A percentile compares a stretch with the other conserved stretches of the same genome.
Conservation (phyloP, 768 basidiomycete species). For the Pleurotus platypus region DNA sequence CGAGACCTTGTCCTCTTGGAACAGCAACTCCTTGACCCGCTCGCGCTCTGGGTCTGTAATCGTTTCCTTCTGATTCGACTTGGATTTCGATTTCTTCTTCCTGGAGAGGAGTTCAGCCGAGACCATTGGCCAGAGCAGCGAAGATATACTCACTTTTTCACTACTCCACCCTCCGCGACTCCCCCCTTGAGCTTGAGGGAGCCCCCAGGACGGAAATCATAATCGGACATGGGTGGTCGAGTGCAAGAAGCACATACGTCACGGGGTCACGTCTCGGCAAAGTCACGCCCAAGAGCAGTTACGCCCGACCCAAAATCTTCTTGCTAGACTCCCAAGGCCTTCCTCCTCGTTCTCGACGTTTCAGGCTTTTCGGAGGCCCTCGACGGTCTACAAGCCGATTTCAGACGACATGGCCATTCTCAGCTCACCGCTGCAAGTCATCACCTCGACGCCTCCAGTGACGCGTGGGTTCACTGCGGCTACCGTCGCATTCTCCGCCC, state of each 20-base stretch:
- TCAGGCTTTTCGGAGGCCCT: conserved; percentile 11
- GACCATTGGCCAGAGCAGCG: conserved; percentile 11
- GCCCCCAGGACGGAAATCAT: conserved; percentile 81
- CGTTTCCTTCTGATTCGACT: conserved; percentile 42
- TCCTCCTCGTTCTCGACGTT: neutral
- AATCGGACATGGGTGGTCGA: conserved; percentile 64
- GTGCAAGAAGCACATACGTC: conserved; percentile 10
- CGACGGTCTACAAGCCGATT: conserved; percentile 10
- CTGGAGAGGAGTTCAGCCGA: conserved; percentile 30
- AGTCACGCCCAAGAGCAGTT: neutral
- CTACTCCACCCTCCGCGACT: conserved; percentile 71
- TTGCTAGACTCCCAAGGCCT: neutral
- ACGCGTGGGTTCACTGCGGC: conserved; percentile 69
- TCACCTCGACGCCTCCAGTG: conserved; percentile 73
- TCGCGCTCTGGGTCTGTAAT: conserved; percentile 36
- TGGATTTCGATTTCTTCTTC: conserved; percentile 77
- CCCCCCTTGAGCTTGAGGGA: conserved; percentile 89
- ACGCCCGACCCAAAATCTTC: neutral
- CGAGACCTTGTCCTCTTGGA: conserved; percentile 45
- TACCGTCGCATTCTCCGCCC: conserved; percentile 52
- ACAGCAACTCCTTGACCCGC: conserved; percentile 45
- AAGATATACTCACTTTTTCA: conserved; percentile 65
- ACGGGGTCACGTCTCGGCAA: conserved; percentile 1
- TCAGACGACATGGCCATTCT: conserved; percentile 63
- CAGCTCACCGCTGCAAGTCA: conserved; percentile 63